Evolutionary conservation across 371 early-diverging fungal species (phyloP).

Genomic region (Batrachochytrium dendrobatidis): DNA sequence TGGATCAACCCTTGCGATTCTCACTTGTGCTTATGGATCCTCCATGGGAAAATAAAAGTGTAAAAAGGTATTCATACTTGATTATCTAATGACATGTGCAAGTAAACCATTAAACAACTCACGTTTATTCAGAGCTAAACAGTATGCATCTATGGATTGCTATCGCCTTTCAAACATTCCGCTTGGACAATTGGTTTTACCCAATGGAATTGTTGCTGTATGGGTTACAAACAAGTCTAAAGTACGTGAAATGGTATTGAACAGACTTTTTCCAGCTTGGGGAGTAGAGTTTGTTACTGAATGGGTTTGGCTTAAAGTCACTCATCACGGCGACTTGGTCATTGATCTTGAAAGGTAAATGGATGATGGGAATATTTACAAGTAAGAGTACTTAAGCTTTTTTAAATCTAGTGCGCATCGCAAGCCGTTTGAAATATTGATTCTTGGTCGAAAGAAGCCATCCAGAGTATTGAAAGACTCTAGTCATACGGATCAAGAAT

Average conservation of each 20-base stretch:
- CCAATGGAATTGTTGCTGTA: conserved; percentile 46
- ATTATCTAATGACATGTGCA: not conserved
- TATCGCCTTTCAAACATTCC: conserved; percentile 62
- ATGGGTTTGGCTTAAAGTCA: conserved; percentile 67
- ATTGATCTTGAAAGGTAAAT: conserved; percentile 14
- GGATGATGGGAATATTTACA: not conserved
- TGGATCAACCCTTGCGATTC: conserved; percentile 21
- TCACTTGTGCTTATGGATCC: conserved; percentile 67
- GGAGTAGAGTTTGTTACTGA: conserved; percentile 44
- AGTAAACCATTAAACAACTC: not conserved
- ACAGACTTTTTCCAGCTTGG: conserved; percentile 67
- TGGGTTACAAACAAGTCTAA: conserved; percentile 74
- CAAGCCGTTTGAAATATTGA: conserved; percentile 59
- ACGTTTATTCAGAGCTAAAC: conserved; percentile 30
- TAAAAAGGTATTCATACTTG: conserved; percentile 1
- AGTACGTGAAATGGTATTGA: conserved; percentile 44
- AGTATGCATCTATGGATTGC: conserved; percentile 55
- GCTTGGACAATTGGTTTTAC: conserved; percentile 31
- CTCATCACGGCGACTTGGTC: conserved; percentile 22
- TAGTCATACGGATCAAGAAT: not conserved
- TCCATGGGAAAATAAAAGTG: conserved; percentile 65
- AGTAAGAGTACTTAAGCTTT: not conserved
- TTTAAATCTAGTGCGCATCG: conserved; percentile 40
- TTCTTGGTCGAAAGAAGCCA: conserved; percentile 39
- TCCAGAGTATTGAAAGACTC: not conserved